A percentile compares a stretch with the other conserved stretches of the same genome.
Conservation (phyloP, 805 yeast genomes). For the fission yeast (Schizosaccharomyces pombe) region ASM294v3 CU329670.1:5433001-5433500, state of each 20-base stretch:
- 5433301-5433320: conserved; percentile 31
- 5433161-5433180: conserved; percentile 27
- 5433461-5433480: conserved; percentile 13
- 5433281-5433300: conserved; percentile 41
- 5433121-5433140: conserved; percentile 34
- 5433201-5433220: conserved; percentile 40
- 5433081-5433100: conserved; percentile 17
- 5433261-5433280: conserved; percentile 41
- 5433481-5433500: conserved; percentile 15
- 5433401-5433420: conserved; percentile 25
- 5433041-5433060: conserved; percentile 28
- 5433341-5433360: conserved; percentile 36
- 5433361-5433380: conserved; percentile 39
- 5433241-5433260: conserved; percentile 49
- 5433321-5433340: conserved; percentile 41
- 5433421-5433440: conserved; percentile 36
- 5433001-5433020: conserved; percentile 28
- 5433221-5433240: conserved; percentile 33
- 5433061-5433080: conserved; percentile 17
- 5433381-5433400: conserved; percentile 23
- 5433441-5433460: conserved; percentile 29
- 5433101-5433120: conserved; percentile 38
- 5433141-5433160: conserved; percentile 31
- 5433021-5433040: conserved; percentile 21
- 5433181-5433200: conserved; percentile 22